A percentile compares a stretch with the other conserved stretches of the same genome.
These are phyloP conservation scores for Trametopsis cervina DNA, from an alignment of 768 basidiomycete species.

Conservation along the genomic window DNA sequence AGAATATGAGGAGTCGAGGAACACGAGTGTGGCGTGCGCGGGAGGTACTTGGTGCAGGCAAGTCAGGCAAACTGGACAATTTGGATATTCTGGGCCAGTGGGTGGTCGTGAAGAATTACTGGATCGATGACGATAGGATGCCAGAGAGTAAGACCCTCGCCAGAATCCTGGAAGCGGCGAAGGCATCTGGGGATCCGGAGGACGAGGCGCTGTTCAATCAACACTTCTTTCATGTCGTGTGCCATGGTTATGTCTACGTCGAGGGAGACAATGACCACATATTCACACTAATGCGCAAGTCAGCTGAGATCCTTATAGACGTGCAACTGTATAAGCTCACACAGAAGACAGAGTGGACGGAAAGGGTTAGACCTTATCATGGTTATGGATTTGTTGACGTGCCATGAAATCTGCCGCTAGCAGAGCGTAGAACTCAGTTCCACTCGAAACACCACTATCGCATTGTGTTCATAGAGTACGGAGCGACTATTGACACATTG, in stretches of 20 bases:
- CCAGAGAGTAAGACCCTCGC: neutral
- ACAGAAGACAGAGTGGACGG: too few species aligned
- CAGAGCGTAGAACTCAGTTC: too few species aligned
- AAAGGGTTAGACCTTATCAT: too few species aligned
- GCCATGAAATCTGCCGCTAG: too few species aligned
- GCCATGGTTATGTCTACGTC: conserved; percentile 1
- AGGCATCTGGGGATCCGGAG: neutral
- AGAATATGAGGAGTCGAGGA: neutral
- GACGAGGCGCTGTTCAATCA: neutral
- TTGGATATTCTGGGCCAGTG: neutral
- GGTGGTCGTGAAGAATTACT: conserved; percentile 3
- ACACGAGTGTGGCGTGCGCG: conserved; percentile 5
- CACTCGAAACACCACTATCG: conserved; percentile 3
- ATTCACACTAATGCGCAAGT: neutral
- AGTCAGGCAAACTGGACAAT: too few species aligned
- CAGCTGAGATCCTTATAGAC: neutral
- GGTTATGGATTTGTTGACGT: too few species aligned
- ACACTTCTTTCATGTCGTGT: neutral
- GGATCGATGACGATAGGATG: neutral
- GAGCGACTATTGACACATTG: neutral
- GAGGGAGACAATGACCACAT: neutral
- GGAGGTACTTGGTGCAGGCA: too few species aligned
- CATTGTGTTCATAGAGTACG: neutral
- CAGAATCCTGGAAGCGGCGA: neutral
- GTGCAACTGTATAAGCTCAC: neutral